Conservation (phyloP, 768 basidiomycete species). For the Lanmaoa rubissima region DNA sequence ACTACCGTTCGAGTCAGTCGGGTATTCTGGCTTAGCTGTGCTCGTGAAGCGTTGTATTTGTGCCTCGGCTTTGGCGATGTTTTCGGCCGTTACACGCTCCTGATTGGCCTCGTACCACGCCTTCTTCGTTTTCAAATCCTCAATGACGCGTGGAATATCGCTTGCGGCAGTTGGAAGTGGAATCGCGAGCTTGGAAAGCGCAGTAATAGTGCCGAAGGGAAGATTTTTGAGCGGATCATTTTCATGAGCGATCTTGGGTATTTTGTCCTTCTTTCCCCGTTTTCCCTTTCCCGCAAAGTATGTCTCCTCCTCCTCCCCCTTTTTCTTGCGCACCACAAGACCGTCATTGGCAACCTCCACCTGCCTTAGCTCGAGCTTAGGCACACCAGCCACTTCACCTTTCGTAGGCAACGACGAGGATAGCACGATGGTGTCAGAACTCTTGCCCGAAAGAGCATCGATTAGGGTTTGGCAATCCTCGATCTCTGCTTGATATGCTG, state of each 20-base stretch:
- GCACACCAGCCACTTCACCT: conserved; percentile 57
- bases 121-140: conserved; percentile 92
- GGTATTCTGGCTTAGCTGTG: conserved; percentile 38
- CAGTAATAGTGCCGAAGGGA: conserved; percentile 82
- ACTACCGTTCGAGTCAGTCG: conserved; percentile 36
- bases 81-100: conserved; percentile 71
- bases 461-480: conserved; percentile 96
- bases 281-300: conserved; percentile 77
- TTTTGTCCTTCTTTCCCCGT: conserved; percentile 57
- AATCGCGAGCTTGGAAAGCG: conserved; percentile 85
- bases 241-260: conserved; percentile 40
- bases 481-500: conserved; percentile 90
- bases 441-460: conserved; percentile 76
- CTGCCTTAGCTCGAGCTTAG: conserved; percentile 80
- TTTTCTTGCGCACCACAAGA: conserved; percentile 83
- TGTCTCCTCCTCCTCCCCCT: conserved; percentile 78
- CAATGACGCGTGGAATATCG: conserved; percentile 81
- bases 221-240: conserved; percentile 53
- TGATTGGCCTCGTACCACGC: conserved; percentile 95
- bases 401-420: conserved; percentile 41
- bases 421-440: conserved; percentile 42
- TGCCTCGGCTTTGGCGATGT: conserved; percentile 75
- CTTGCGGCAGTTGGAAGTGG: conserved; percentile 75
- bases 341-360: conserved; percentile 72
- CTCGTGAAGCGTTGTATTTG: conserved; percentile 63